Evolutionary conservation across 2,329 filamentous ascomycete species (phyloP).

Genomic region (Xylariomycetidae sp.): DNA sequence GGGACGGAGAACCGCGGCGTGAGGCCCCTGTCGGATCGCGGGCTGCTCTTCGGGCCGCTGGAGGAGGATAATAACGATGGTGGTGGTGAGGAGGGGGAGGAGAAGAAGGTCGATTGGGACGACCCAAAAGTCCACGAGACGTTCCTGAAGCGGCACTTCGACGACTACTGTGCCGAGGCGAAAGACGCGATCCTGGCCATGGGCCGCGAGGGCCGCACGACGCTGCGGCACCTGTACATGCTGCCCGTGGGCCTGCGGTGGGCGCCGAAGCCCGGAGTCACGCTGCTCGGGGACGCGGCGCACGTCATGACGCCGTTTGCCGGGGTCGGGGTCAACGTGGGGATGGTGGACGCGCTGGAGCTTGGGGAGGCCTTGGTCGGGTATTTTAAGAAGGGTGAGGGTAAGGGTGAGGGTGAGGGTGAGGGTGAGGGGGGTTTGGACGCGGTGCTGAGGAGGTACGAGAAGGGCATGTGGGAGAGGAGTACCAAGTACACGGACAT

Average conservation of each 20-base stretch:
- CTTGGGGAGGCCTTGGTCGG: conserved; percentile 23
- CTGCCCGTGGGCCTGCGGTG: conserved; percentile 19
- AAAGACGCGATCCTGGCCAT: conserved; percentile 10
- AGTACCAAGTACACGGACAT: conserved; percentile 12
- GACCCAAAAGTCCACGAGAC: conserved; percentile 6
- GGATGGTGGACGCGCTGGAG: conserved; percentile 40
- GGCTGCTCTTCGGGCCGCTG: conserved; percentile 3
- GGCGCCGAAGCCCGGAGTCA: conserved; percentile 32
- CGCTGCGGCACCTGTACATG: conserved; percentile 17
- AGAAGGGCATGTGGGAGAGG: conserved; percentile 20
- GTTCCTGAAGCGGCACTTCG: conserved; percentile 14
- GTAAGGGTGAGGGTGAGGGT: conserved; percentile 3
- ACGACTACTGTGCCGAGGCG: conserved; percentile 8
- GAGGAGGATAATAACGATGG: conserved; percentile 1
- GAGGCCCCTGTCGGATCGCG: conserved; percentile 5
- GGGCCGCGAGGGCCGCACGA: conserved; percentile 6
- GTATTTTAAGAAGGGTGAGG: conserved; percentile 4
- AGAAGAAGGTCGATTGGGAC: conserved; percentile 14
- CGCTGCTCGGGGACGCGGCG: conserved; percentile 47
- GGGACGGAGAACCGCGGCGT: neutral
- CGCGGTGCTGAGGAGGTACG: conserved; percentile 13
- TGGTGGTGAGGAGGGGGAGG: conserved; percentile 1
- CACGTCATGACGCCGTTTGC: conserved; percentile 45
- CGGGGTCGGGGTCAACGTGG: conserved; percentile 46
- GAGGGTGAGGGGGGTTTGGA: conserved; percentile 9